Base-by-base conservation (phyloP, 2,329 filamentous ascomycete species). In the Paraphoma sp. region DNA sequence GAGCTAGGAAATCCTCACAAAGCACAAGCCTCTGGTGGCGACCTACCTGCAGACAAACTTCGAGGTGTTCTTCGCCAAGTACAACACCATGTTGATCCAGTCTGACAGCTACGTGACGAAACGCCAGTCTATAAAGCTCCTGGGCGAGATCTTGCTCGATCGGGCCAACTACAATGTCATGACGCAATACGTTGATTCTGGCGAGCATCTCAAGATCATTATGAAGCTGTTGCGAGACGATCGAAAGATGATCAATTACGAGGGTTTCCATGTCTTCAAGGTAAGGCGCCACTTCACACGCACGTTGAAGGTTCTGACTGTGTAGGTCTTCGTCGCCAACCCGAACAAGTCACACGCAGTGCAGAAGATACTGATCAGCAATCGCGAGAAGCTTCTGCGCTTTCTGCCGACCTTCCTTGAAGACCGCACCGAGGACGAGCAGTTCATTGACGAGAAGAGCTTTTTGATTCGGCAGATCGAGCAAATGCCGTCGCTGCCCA, bases 181-280 rank as follows among this genome's bases (percentile, higher is more conserved):
- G 95, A 98, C 94, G 54, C 88, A 90, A 60, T 99, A 98, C 74
- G 95, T 99, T 56, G 93, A 97, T 76, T 89, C 90, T 47, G 93
- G 93, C 57, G 94, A 98, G 74, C 93, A 99, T 73, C 85, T 99
- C 67, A 99, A 99, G 81, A 90, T 98, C 63, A 95, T 93, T 81
- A 99, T 99, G 95, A 98, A 96, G 77, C 83, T 99, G 57, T 82
- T 99, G 59, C 89, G 93, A 65, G 95, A 98, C 76, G 94, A 98
- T 77, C 87, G 94, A 67, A 95, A 96, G 78, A 99, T 99, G 93
- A 95, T 99, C 60, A 95, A 98, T 78, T 99, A 99, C 76, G 95
- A 99, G 77, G 95, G 93, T 7, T 99, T 99, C 76, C 95, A 99
- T 75, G 94, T 99, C 42, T 99, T 99, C 85, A 99, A 99, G 83